Evolutionary conservation across 257 asterid genomes (phyloP).

Genomic region (Eustoma russellianum): DNA sequence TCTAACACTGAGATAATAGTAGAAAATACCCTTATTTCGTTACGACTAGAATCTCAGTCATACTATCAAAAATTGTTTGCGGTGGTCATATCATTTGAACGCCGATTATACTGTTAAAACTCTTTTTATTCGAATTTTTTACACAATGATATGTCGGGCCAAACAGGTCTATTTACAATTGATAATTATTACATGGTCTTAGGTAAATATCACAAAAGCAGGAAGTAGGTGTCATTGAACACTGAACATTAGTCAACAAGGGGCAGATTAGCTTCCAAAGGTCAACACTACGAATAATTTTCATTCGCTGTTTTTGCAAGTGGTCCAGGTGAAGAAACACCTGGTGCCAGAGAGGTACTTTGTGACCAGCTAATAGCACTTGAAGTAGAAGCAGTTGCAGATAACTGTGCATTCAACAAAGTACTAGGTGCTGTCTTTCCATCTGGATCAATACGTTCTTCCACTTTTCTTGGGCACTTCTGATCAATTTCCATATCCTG

Average conservation of each 20-base stretch:
- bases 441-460: constrained; percentile 23
- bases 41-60: too few relatives aligned
- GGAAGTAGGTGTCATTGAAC: too few relatives aligned
- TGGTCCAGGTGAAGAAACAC: constrained; percentile 3
- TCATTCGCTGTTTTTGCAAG: constrained; percentile 1
- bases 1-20: too few relatives aligned
- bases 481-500: constrained; percentile 64
- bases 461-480: constrained; percentile 28
- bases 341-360: constrained; percentile 23
- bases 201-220: not conserved
- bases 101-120: too few relatives aligned
- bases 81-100: too few relatives aligned
- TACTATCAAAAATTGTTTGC: too few relatives aligned
- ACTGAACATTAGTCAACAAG: not conserved
- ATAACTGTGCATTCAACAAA: constrained; percentile 25
- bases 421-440: constrained; percentile 23
- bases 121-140: too few relatives aligned
- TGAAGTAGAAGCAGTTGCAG: constrained; percentile 31
- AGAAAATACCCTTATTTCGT: too few relatives aligned
- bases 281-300: not conserved
- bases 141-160: too few relatives aligned
- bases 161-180: too few relatives aligned
- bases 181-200: too few relatives aligned
- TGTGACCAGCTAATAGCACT: constrained; percentile 52
- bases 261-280: not conserved